phyloP scores from a whole-genome alignment of 768 basidiomycete species.

The Trametes meyenii region DNA sequence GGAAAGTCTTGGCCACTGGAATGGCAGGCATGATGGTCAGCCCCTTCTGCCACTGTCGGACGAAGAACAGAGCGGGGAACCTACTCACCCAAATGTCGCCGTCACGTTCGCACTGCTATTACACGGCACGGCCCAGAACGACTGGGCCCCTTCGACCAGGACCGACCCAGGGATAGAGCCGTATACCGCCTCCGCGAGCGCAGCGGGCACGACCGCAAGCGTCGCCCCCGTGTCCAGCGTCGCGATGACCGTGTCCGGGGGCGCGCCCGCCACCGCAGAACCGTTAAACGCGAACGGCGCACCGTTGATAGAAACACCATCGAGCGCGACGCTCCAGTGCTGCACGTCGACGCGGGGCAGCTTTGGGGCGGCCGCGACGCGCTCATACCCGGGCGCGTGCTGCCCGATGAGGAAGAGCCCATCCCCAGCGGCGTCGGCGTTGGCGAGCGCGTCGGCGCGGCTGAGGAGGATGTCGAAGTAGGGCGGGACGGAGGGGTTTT shows the following conservation, averaged over 20 bases:
- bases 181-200: constrained; percentile 34
- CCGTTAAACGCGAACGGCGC: constrained; percentile 50
- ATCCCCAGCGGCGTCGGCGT: constrained; percentile 16
- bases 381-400: constrained; percentile 23
- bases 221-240: constrained; percentile 35
- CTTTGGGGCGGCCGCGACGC: constrained; percentile 23
- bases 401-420: constrained; percentile 32
- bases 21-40: no score
- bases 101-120: constrained; percentile 26
- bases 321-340: constrained; percentile 34
- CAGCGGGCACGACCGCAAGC: constrained; percentile 28
- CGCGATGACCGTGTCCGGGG: constrained; percentile 28
- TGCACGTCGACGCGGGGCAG: constrained; percentile 39
- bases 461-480: constrained; percentile 31
- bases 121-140: constrained; percentile 35
- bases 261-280: constrained; percentile 23
- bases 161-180: constrained; percentile 31
- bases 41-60: background rate
- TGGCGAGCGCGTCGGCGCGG: constrained; percentile 19
- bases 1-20: constrained; percentile 42
- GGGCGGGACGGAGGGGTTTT: constrained; percentile 27
- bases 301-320: constrained; percentile 52
- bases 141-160: constrained; percentile 17
- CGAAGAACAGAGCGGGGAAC: background rate
- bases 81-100: constrained; percentile 34